Conservation (phyloP, 2,329 filamentous ascomycete genomes). For the Sarocladiaceae sp. region DNA sequence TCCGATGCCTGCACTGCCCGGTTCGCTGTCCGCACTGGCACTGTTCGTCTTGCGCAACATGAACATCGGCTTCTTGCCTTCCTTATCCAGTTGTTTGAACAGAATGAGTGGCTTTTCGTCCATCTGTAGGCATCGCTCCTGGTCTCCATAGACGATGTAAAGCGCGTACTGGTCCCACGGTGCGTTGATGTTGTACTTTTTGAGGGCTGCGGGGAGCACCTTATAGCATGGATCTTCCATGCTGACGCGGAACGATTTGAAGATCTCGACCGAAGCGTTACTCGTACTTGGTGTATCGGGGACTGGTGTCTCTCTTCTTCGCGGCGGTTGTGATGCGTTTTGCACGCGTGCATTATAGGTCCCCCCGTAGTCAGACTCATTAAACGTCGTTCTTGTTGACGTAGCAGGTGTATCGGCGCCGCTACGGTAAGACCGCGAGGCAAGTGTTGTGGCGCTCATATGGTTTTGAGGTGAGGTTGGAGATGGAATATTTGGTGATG, state of each 20-base stretch:
- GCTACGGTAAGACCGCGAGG: conserved; percentile 55
- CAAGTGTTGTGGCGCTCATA: conserved; percentile 53
- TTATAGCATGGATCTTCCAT: conserved; percentile 99
- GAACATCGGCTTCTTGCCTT: conserved; percentile 98
- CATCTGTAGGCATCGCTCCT: conserved; percentile 86
- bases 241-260: conserved; percentile 96
- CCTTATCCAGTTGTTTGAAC: conserved; percentile 95
- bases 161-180: conserved; percentile 97
- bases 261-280: conserved; percentile 79
- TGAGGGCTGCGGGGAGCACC: conserved; percentile 88
- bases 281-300: conserved; percentile 55
- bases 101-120: conserved; percentile 93
- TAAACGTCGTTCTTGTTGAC: conserved; percentile 52
- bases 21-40: conserved; percentile 46
- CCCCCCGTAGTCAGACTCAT: conserved; percentile 38
- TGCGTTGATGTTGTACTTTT: conserved; percentile 97
- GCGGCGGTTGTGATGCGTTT: conserved; percentile 35
- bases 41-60: conserved; percentile 76
- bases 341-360: conserved; percentile 27
- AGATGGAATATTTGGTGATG: conserved; percentile 65
- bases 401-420: conserved; percentile 39
- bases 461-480: conserved; percentile 62
- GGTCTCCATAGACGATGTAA: conserved; percentile 98
- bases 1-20: conserved; percentile 50
- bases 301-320: conserved; percentile 57